Evolutionary conservation across 192 early-diverging fungal species (phyloP).

Genomic region (Coemansia sp.): DNA sequence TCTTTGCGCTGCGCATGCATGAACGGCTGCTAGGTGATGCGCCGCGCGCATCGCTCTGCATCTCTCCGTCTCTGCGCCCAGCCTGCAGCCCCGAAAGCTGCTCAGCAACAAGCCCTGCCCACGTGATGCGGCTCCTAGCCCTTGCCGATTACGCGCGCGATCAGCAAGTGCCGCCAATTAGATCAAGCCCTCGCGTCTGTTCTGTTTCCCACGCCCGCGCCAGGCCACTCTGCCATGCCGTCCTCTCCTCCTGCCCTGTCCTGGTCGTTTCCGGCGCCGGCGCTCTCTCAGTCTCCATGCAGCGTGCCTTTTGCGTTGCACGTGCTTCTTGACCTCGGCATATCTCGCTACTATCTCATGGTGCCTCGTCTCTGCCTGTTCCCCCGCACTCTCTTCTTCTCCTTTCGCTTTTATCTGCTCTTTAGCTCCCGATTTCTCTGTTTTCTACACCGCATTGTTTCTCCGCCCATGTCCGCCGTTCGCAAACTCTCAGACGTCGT

Average conservation of each 20-base stretch:
- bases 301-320: no score
- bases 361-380: not conserved
- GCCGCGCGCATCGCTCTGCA: not conserved
- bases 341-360: no score
- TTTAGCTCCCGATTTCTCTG: not conserved
- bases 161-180: not conserved
- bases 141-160: not conserved
- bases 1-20: no score
- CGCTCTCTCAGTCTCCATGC: no score
- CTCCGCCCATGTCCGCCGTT: constrained; percentile 26
- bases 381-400: not conserved
- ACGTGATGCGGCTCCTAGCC: not conserved
- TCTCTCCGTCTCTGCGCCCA: not conserved
- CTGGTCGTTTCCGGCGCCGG: no score
- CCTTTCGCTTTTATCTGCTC: not conserved
- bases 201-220: constrained; percentile 7
- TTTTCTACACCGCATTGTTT: constrained; percentile 1
- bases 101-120: no score
- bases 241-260: no score
- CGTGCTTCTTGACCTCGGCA: no score
- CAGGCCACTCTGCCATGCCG: not conserved
- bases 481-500: constrained; percentile 48
- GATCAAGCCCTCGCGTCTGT: not conserved
- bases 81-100: no score
- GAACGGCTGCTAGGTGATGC: not conserved